A percentile compares a stretch with the other conserved stretches of the same genome.
Conservation (phyloP, 1,284 basidiomycete genomes). For the Apiotrichum porosum region DNA sequence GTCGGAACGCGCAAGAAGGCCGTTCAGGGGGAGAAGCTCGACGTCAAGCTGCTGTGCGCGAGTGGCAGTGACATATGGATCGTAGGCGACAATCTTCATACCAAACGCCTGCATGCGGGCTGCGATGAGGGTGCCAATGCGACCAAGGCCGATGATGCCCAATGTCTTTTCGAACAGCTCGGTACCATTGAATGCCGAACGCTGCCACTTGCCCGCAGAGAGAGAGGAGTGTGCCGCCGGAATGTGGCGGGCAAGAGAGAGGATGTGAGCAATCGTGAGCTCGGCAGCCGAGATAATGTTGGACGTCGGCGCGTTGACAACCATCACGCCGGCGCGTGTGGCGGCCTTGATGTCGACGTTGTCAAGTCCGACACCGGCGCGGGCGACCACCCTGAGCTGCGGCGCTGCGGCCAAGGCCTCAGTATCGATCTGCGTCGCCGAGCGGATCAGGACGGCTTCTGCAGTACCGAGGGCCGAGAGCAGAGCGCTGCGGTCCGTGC, state of each 20-base stretch:
- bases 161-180: conserved; percentile 11
- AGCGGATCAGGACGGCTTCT: conserved; percentile 4
- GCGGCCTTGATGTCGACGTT: conserved; percentile 15
- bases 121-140: conserved; percentile 17
- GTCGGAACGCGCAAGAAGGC: conserved; percentile 17
- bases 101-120: conserved; percentile 22
- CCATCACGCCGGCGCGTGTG: conserved; percentile 7
- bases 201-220: conserved; percentile 3
- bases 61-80: conserved; percentile 17
- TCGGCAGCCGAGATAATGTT: conserved; percentile 16
- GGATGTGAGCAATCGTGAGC: conserved; percentile 7
- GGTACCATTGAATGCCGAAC: conserved; percentile 2
- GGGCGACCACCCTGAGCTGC: conserved; percentile 8
- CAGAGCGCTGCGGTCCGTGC: conserved; percentile 5
- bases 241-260: conserved; percentile 10
- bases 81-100: conserved; percentile 19
- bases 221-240: conserved; percentile 5
- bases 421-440: conserved; percentile 5
- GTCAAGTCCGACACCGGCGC: conserved; percentile 13
- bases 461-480: not conserved
- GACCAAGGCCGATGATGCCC: conserved; percentile 17
- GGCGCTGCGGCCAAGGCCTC: conserved; percentile 4
- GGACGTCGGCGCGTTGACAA: conserved; percentile 14
- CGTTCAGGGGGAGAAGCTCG: conserved; percentile 13
- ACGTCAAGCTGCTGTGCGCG: conserved; percentile 7